Evolutionary conservation across 1,284 basidiomycete genomes (phyloP), one percentile per base, ranked within the genome.

Genomic region (Naganishia sp.): DNA sequence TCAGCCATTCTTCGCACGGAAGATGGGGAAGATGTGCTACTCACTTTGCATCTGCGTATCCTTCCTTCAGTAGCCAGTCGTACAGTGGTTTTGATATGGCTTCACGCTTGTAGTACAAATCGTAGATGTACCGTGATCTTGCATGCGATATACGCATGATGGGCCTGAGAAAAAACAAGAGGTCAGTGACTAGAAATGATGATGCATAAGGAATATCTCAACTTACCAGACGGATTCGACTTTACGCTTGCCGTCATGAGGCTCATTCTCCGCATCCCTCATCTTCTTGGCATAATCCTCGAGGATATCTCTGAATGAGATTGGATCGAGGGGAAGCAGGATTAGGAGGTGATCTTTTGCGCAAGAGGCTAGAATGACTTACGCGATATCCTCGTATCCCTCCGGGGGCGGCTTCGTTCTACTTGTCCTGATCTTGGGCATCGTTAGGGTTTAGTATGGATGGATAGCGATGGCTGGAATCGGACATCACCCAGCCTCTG

Each of bases 101-200:
- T 80, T 99, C 94, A 46, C 95, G 88, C 81, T 97, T 97, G 84
- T 99, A 98, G 82, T 96, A 99, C 66, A 99, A 84, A 80, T 99
- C 96, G 78, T 98, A 99, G 70, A 99, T 93, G 81, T 99, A 99
- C 69, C 94, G 84, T 60, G 92, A 94, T 56, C 95, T 88, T 11
- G 93, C 90, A 79, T 99, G 95, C 15, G 91, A 90, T 77, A 99
- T 93, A 52, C 93, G 88, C 92, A 99, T 97, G 72, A 99, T 97
- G 52, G 95, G 94, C 79, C 79, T 79, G 69, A 31, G 35, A 2
- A 39, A 10, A 42, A 2, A 21, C 11, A 5, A 5, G 21, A 45
- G 35, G 35, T 43, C 42, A 31, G 23, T 25, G 15, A 42, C 21
- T n/a, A 23, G n/a, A 18, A 15, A 39, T 31, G 15, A 42, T 43